These are phyloP conservation scores for Rhynchosporium secalis DNA, from an alignment of 2,329 filamentous ascomycete genomes.

Conservation along the genomic window DNA sequence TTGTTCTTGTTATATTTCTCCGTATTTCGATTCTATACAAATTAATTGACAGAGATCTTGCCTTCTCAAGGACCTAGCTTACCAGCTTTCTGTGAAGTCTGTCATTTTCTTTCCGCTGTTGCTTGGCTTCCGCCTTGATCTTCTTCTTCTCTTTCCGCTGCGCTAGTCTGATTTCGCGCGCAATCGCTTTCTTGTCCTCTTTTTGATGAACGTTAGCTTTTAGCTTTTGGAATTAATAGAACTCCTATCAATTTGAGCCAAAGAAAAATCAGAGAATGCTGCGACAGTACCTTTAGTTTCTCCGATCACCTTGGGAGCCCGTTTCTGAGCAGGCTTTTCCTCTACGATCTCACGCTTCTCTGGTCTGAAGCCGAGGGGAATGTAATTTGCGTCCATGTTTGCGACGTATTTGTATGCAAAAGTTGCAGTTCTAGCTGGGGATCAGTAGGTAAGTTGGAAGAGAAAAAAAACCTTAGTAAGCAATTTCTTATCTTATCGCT, in stretches of 20 bases:
- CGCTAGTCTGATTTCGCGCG: conserved; percentile 27
- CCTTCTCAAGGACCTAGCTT: neutral
- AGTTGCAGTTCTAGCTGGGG: neutral
- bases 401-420: neutral
- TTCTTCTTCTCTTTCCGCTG: conserved; percentile 35
- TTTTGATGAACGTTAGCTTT: neutral
- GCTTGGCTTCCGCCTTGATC: conserved; percentile 35
- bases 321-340: neutral
- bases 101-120: conserved; percentile 32
- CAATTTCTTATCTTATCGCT: conserved; percentile 1
- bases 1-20: conserved; percentile 42
- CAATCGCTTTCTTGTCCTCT: conserved; percentile 34
- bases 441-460: neutral
- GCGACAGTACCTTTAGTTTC: conserved; percentile 18
- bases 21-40: conserved; percentile 36
- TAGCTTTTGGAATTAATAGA: neutral
- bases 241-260: neutral
- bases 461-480: neutral
- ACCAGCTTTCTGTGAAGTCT: conserved; percentile 32
- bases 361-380: conserved; percentile 16
- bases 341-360: neutral
- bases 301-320: conserved; percentile 15
- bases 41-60: conserved; percentile 7
- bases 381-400: conserved; percentile 23
- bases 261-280: no score